Evolutionary conservation across 805 yeast genomes (phyloP), one percentile per base, ranked within the genome.

Genomic region (Pichia membranifaciens): DNA sequence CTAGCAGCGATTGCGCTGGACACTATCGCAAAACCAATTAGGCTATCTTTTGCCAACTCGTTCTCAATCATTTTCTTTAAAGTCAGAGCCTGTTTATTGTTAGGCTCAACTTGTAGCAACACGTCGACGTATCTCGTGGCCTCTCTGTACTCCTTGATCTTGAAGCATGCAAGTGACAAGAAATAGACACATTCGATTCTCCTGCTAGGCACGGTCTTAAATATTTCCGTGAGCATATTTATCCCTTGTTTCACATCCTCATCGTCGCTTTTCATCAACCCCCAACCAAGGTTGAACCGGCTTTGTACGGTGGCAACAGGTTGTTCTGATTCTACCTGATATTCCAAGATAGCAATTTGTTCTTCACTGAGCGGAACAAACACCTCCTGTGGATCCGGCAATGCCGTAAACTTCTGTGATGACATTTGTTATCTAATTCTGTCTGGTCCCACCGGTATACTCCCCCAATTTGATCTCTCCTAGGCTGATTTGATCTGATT

Each of bases 241-340:
- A 93, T 79, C 0, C 98, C 99, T 43, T 83, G 73, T 56, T 84
- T 74, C 59, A 87, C 95, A 51, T 86, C 84, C 35, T 71, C 74
- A 20, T 72, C 70, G 43, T 74, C 72, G 43, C 65, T 61, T 63
- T 88, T 90, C 52, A 95, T 78, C 43, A 93, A 71, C 3, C 95
- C 99, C 99, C 99, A 93, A 0, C 97, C 95, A 58, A 86, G 87
- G 66, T 95, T 93, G 74, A 93, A 93, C 49, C 81, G 78, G 2
- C 96, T 83, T 64, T 89, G 97, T 0, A 86, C 75, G 0, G 90
- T 74, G 0, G 87, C 89, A 35, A 75, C 71, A 5, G 93, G 95
- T 29, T 85, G 82, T 62, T 93, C 98, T 1, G 83, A 72, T 23
- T 80, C 77, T 36, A 87, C 88, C 58, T 88, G 96, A 55, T 81